Conservation (phyloP, 2,329 filamentous ascomycete species). For the Trichoderma sp. region DNA sequence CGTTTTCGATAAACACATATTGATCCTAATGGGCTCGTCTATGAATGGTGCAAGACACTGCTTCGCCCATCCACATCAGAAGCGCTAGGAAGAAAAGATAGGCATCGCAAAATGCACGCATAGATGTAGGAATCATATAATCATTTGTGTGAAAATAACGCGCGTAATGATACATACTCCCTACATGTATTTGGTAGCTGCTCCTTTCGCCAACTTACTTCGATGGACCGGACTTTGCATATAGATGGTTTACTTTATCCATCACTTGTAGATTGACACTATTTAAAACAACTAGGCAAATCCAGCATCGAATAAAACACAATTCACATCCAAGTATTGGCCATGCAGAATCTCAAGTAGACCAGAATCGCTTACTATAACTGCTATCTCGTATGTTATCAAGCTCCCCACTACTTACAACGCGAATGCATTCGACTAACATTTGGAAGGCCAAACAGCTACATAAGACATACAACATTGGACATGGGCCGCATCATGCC, state of each 20-base stretch:
- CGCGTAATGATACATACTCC: neutral
- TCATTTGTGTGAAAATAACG: neutral
- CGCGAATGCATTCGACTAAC: neutral
- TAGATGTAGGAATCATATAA: neutral
- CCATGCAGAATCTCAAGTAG: neutral
- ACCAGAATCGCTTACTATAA: neutral
- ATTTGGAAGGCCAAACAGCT: neutral
- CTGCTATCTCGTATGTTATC: neutral
- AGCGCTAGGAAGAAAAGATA: neutral
- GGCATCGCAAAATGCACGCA: neutral
- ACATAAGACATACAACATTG: neutral
- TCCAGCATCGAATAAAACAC: neutral
- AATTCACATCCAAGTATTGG: neutral
- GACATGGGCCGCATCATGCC: neutral
- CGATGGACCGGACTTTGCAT: neutral
- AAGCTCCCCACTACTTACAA: neutral
- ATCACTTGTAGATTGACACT: neutral
- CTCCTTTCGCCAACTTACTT: neutral
- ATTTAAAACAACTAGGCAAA: too few relatives aligned
- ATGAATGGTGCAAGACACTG: neutral
- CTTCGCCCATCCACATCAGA: neutral
- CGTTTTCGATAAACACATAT: too few relatives aligned
- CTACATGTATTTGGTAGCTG: neutral
- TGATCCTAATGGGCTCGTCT: neutral
- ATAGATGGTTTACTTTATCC: neutral